A percentile compares a stretch with the other conserved stretches of the same genome.
phyloP scores from a whole-genome alignment of 768 basidiomycete genomes.

The Rhizopogon sp. region DNA sequence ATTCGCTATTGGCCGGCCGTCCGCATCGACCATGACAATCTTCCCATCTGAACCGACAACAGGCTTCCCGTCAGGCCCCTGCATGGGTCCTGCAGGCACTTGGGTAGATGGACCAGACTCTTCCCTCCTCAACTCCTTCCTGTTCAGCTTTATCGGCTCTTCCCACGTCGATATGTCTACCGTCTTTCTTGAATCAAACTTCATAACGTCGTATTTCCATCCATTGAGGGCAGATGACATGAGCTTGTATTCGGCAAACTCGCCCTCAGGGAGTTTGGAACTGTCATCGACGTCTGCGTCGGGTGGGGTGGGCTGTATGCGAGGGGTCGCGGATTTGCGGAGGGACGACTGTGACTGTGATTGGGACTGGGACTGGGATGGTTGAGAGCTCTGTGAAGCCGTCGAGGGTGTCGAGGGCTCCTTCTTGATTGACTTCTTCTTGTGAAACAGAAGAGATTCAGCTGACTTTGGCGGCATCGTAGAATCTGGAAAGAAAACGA shows the following conservation, averaged over 20 bases:
- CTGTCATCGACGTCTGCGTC: constrained; percentile 43
- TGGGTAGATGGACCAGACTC: constrained; percentile 31
- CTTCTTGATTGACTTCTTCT: constrained; percentile 37
- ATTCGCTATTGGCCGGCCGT: constrained; percentile 63
- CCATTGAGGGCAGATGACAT: constrained; percentile 77
- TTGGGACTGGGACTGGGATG: constrained; percentile 1
- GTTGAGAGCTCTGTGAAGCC: constrained; percentile 7
- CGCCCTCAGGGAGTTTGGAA: constrained; percentile 57
- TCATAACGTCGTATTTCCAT: constrained; percentile 93
- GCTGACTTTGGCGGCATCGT: constrained; percentile 26
- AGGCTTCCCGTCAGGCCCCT: constrained; percentile 80
- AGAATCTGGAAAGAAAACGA: not conserved
- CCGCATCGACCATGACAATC: constrained; percentile 77
- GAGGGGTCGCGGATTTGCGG: constrained; percentile 33
- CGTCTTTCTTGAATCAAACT: constrained; percentile 73
- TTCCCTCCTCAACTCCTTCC: constrained; percentile 71
- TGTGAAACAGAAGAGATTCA: constrained; percentile 61
- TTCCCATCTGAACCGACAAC: constrained; percentile 75
- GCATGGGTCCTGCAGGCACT: constrained; percentile 64
- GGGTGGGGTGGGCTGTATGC: constrained; percentile 35
- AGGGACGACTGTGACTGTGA: constrained; percentile 12
- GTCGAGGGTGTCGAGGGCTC: constrained; percentile 12
- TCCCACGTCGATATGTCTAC: constrained; percentile 68
- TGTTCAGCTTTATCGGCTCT: constrained; percentile 78
- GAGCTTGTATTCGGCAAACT: constrained; percentile 72